These are phyloP conservation scores for Epicoccum nigrum DNA, from an alignment of 2,329 filamentous ascomycete species.

Conservation along the genomic window DNA sequence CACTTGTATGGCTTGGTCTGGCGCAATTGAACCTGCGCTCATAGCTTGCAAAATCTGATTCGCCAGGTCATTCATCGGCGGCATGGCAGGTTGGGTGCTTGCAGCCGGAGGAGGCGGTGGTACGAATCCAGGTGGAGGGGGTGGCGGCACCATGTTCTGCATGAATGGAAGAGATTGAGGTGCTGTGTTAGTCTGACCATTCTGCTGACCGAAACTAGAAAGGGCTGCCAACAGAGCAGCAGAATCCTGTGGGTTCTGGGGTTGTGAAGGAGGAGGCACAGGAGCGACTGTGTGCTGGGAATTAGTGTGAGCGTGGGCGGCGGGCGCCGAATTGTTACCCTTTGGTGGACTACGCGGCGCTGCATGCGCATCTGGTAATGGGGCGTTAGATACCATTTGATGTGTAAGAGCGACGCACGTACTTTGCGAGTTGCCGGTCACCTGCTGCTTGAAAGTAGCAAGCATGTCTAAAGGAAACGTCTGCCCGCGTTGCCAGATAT, in stretches of 20 bases:
- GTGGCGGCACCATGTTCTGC: constrained; percentile 39
- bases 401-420: constrained; percentile 52
- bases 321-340: constrained; percentile 28
- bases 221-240: constrained; percentile 44
- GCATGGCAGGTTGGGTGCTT: constrained; percentile 31
- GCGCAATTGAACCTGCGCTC: constrained; percentile 38
- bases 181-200: constrained; percentile 37
- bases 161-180: constrained; percentile 35
- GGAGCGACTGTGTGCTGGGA: constrained; percentile 30
- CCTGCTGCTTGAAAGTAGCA: constrained; percentile 79
- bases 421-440: constrained; percentile 70
- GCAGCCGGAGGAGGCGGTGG: constrained; percentile 35
- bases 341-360: constrained; percentile 39
- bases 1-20: constrained; percentile 45
- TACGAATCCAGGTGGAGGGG: constrained; percentile 41
- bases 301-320: constrained; percentile 35
- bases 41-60: constrained; percentile 44
- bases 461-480: constrained; percentile 87
- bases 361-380: constrained; percentile 26
- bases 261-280: constrained; percentile 18
- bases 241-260: constrained; percentile 33
- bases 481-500: constrained; percentile 96
- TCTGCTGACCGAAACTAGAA: constrained; percentile 39
- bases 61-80: constrained; percentile 37
- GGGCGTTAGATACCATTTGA: constrained; percentile 13